Conservation (phyloP, 192 early-diverging fungal species). For the Glomus cerebriforme region DNA sequence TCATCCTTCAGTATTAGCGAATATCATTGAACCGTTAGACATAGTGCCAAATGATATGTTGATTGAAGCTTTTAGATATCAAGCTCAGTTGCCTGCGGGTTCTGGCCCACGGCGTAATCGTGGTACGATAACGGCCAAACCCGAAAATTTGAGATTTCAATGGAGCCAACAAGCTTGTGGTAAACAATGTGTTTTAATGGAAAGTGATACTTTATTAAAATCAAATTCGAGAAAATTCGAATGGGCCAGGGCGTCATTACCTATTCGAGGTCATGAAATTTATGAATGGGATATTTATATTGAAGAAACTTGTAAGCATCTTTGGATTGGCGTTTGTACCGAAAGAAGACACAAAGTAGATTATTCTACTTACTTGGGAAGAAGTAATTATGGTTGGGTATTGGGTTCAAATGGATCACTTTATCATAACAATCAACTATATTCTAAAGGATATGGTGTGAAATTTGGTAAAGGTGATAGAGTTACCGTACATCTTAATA, state of each 20-base stretch:
- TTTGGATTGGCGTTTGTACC: conserved; percentile 6
- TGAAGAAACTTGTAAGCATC: conserved; percentile 9
- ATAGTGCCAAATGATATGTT: background rate
- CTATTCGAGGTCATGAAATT: conserved; percentile 4
- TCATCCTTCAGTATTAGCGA: conserved; percentile 16
- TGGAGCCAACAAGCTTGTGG: conserved; percentile 5
- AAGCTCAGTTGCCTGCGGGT: background rate
- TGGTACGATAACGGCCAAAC: background rate
- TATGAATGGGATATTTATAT: conserved; percentile 29
- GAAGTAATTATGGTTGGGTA: background rate
- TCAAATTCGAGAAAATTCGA: background rate
- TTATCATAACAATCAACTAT: background rate
- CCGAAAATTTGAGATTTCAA: background rate
- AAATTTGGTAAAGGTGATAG: background rate
- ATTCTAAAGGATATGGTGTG: background rate
- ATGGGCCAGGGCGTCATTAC: background rate
- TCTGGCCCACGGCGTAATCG: background rate
- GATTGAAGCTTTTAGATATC: background rate
- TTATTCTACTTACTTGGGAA: conserved; percentile 15
- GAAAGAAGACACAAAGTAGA: background rate
- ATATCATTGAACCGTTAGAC: conserved; percentile 15
- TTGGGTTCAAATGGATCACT: conserved; percentile 6
- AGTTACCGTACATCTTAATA: background rate
- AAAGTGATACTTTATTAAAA: background rate
- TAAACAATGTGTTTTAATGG: background rate